Conservation (phyloP, 176 grass and related monocot species). For the Metroxylon sagu region DNA sequence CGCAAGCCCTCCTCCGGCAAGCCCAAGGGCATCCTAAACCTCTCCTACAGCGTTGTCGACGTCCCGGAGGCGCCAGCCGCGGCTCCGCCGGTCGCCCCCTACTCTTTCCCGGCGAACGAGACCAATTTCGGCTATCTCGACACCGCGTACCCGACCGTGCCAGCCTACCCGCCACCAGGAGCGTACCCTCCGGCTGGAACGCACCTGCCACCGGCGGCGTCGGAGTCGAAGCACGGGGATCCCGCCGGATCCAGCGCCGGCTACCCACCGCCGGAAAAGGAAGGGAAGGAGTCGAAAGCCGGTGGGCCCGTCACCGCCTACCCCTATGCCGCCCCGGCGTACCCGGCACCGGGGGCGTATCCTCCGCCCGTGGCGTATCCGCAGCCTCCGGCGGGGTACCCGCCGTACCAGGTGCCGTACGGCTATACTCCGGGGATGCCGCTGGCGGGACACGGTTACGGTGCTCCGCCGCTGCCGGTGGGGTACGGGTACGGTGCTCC, state of each 20-base stretch:
- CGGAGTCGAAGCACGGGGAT: neutral
- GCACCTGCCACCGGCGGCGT: conserved; percentile 15
- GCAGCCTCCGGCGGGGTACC: neutral
- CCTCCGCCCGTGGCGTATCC: neutral
- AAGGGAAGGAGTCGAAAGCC: conserved; percentile 6
- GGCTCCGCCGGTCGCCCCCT: neutral
- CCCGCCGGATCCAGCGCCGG: too few relatives aligned
- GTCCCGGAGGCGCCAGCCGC: conserved; percentile 9
- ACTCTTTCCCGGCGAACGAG: too few relatives aligned
- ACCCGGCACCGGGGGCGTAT: too few relatives aligned
- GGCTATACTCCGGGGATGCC: conserved; percentile 39
- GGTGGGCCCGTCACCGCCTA: conserved; percentile 42
- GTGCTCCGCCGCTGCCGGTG: conserved; percentile 14
- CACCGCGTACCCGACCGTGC: too few relatives aligned
- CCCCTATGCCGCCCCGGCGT: conserved; percentile 18
- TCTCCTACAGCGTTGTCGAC: conserved; percentile 74
- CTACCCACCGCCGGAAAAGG: too few relatives aligned
- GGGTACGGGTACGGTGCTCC: conserved; percentile 21
- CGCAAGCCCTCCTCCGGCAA: conserved; percentile 46
- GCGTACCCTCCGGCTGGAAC: too few relatives aligned
- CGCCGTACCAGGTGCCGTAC: conserved; percentile 20
- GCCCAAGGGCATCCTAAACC: conserved; percentile 59
- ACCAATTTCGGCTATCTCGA: too few relatives aligned
- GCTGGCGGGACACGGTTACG: conserved; percentile 40
- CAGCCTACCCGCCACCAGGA: too few relatives aligned